Conservation (phyloP, 2,329 filamentous ascomycete species). For the Fusarium pininemorale region DNA sequence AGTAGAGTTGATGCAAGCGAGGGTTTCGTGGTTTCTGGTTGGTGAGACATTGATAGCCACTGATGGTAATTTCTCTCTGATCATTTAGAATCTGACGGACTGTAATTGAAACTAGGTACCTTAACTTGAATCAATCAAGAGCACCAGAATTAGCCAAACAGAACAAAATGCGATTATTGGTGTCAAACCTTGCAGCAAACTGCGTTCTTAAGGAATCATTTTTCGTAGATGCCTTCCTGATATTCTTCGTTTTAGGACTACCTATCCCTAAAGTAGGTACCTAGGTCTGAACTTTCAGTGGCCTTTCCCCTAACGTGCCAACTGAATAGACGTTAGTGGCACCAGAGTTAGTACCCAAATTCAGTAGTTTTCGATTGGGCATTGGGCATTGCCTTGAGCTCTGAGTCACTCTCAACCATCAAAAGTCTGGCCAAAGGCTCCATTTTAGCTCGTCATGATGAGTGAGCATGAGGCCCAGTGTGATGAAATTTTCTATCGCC, state of each 20-base stretch:
- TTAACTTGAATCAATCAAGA: background rate
- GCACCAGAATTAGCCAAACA: background rate
- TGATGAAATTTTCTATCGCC: conserved; percentile 42
- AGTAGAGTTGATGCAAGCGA: conserved; percentile 13
- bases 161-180: background rate
- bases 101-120: background rate
- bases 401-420: conserved; percentile 37
- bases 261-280: background rate
- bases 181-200: background rate
- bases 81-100: background rate
- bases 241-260: background rate
- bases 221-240: background rate
- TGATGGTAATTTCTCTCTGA: background rate
- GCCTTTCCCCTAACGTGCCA: conserved; percentile 3
- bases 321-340: conserved; percentile 24
- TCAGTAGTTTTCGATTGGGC: conserved; percentile 20
- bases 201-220: background rate
- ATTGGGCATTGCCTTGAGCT: conserved; percentile 19
- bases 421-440: conserved; percentile 26
- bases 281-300: background rate
- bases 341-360: background rate
- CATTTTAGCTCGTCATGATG: conserved; percentile 40
- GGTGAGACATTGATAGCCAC: background rate
- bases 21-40: background rate
- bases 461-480: conserved; percentile 39